Percentiles rank a stretch among this genome's conserved stretches.
These are phyloP conservation scores for Arthroderma sp. DNA, from an alignment of 2,329 filamentous ascomycete genomes.

Conservation along the genomic window DNA sequence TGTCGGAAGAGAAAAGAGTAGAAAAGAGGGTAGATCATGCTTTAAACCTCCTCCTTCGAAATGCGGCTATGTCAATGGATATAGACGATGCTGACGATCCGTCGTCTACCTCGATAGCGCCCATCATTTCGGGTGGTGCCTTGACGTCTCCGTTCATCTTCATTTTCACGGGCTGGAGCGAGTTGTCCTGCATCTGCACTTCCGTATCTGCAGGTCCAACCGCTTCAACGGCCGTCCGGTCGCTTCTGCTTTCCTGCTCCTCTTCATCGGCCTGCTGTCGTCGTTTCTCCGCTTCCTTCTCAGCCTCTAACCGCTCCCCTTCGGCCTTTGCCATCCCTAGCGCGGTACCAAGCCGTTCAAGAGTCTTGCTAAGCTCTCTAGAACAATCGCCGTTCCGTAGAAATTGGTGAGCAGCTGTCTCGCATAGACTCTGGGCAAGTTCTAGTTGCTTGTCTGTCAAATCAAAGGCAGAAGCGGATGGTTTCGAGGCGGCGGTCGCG, in stretches of 20 bases:
- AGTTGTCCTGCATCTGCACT: neutral
- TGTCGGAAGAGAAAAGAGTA: neutral
- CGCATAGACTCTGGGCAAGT: slow-evolving; percentile 66
- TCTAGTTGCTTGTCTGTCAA: slow-evolving; percentile 67
- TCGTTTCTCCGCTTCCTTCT: slow-evolving; percentile 31
- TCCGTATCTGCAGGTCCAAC: slow-evolving; percentile 2
- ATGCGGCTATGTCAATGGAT: slow-evolving; percentile 27
- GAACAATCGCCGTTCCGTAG: slow-evolving; percentile 76
- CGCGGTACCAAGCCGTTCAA: slow-evolving; percentile 52
- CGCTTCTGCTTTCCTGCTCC: slow-evolving; percentile 9
- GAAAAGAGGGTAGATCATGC: neutral
- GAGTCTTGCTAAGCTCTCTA: slow-evolving; percentile 61
- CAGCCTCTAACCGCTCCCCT: slow-evolving; percentile 43
- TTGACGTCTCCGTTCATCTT: slow-evolving; percentile 9
- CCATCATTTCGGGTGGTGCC: slow-evolving; percentile 13
- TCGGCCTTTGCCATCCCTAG: slow-evolving; percentile 50
- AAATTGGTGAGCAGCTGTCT: slow-evolving; percentile 78
- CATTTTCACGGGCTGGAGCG: neutral
- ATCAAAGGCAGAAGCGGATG: slow-evolving; percentile 52
- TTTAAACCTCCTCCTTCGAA: slow-evolving; percentile 22
- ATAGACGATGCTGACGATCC: slow-evolving; percentile 24
- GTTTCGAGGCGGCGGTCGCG: slow-evolving; percentile 7
- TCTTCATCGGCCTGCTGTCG: slow-evolving; percentile 10
- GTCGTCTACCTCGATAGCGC: slow-evolving; percentile 29
- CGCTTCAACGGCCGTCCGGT: slow-evolving; percentile 1